Conservation (phyloP, 495 filamentous ascomycete genomes). For the Penicillium dipodomyicola region DNA sequence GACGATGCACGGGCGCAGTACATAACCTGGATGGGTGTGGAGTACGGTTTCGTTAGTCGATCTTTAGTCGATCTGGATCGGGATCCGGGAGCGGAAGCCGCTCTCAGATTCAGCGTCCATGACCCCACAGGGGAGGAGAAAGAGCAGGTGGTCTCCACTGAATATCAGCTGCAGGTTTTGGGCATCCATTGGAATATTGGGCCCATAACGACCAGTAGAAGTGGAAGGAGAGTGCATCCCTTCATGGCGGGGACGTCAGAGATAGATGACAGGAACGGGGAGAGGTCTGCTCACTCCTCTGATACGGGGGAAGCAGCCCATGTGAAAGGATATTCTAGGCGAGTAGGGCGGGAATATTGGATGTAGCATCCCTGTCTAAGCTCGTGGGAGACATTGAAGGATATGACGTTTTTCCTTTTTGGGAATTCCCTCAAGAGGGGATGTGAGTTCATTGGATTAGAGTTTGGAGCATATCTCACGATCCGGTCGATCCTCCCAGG, state of each 20-base stretch:
- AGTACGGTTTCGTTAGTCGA: slow-evolving; percentile 4
- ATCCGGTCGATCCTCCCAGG: neutral
- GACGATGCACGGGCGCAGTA: neutral
- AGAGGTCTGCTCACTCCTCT: neutral
- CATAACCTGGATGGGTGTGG: slow-evolving; percentile 1
- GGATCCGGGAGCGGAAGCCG: neutral
- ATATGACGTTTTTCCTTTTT: neutral
- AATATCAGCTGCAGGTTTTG: slow-evolving; percentile 7
- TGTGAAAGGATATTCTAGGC: neutral
- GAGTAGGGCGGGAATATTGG: neutral
- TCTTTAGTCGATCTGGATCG: slow-evolving; percentile 5
- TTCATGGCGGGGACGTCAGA: slow-evolving; percentile 8
- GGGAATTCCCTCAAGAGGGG: neutral
- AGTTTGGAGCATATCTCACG: neutral
- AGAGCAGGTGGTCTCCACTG: neutral
- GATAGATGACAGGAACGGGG: slow-evolving; percentile 13
- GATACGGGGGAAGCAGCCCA: neutral
- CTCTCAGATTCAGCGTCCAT: neutral
- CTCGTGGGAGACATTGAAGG: slow-evolving; percentile 9
- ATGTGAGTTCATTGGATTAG: slow-evolving; percentile 1
- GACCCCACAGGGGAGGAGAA: neutral
- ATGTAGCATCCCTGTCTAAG: neutral
- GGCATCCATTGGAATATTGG: slow-evolving; percentile 4
- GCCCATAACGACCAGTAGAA: neutral
- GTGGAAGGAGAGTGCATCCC: neutral